Evolutionary conservation across 306 rosid genomes (phyloP), one percentile per base, ranked within the genome.

Genomic region (Cucurbita ficifolia): DNA sequence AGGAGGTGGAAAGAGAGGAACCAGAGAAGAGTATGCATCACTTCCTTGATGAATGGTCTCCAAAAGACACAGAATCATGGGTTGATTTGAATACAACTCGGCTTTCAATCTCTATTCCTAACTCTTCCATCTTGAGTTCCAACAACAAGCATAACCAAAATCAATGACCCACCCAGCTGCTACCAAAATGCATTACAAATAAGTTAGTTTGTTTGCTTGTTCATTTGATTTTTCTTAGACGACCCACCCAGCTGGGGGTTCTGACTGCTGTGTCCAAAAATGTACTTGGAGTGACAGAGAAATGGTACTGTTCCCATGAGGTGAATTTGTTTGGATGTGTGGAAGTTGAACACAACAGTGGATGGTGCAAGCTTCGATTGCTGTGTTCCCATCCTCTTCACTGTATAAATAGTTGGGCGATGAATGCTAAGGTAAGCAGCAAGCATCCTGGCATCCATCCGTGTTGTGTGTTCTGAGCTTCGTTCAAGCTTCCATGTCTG

Each of bases 41-140:
- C 14, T 93, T 93, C 88, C 84, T 93, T 13, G 97, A 90, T 33
- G 98, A 93, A 72, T 89, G 93, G 87, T 96, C 96, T 9, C 86
- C 81, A 5, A 84, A 87, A 75, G 88, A 85, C 61, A 87, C 82
- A 78, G 84, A 79, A 42, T 83, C 90, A 0, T 90, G 97, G 97
- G 87, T 88, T 58, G 98, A 93, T 82, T 86, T 88, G 88, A 94
- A 16, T 76, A 86, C 91, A 50, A 88, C 97, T 55, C 87, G 81
- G 55, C 94, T 93, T 43, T 93, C 98, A 24, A 90, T 90, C 57
- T 89, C 98, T 72, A 87, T 83, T 33, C 93, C 96, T 21, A 54
- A 67, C 54, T 68, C 46, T 21, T 69, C 74, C 74, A 48, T 29
- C 56, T 24, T 69, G 33, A 29, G 14, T 69, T 69, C 45, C 58